phyloP scores from a whole-genome alignment of 202 grass and related monocot species.

The Carex arenaria region DNA sequence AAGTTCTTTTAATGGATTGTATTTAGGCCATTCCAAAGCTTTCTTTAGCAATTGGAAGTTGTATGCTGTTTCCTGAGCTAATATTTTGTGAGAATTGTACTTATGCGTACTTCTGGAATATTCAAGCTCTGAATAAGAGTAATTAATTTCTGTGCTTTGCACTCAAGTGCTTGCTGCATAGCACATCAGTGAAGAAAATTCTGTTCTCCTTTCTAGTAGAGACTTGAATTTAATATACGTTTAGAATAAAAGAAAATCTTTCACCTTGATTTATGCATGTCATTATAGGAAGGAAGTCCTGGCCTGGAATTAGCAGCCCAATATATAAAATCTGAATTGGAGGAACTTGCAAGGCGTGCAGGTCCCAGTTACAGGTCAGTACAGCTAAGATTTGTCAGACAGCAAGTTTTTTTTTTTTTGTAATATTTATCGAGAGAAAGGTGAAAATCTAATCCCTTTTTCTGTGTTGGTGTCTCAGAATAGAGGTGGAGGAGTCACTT shows the following conservation, averaged over 20 bases:
- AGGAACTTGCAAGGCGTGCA: constrained; percentile 48
- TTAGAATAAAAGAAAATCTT: background rate
- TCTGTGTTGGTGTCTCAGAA: constrained; percentile 40
- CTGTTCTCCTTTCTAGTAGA: background rate
- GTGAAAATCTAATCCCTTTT: constrained; percentile 17
- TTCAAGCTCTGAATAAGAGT: background rate
- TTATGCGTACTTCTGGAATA: background rate
- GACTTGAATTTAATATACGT: background rate
- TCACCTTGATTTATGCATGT: background rate
- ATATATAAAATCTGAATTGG: constrained; percentile 77
- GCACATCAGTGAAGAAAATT: background rate
- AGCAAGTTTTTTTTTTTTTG: background rate
- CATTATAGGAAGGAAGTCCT: constrained; percentile 66
- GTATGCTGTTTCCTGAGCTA: background rate
- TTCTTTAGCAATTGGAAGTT: background rate
- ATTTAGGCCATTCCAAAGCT: background rate
- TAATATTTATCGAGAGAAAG: background rate
- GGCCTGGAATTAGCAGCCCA: constrained; percentile 72
- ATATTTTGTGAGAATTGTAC: background rate
- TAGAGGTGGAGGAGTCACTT: constrained; percentile 84
- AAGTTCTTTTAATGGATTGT: background rate
- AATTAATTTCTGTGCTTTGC: background rate
- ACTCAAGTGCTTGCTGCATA: background rate
- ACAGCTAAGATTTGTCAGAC: background rate
- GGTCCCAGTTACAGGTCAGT: constrained; percentile 63